Base-by-base conservation (phyloP, 495 filamentous ascomycete genomes). In the Neurospora cerealis region DNA sequence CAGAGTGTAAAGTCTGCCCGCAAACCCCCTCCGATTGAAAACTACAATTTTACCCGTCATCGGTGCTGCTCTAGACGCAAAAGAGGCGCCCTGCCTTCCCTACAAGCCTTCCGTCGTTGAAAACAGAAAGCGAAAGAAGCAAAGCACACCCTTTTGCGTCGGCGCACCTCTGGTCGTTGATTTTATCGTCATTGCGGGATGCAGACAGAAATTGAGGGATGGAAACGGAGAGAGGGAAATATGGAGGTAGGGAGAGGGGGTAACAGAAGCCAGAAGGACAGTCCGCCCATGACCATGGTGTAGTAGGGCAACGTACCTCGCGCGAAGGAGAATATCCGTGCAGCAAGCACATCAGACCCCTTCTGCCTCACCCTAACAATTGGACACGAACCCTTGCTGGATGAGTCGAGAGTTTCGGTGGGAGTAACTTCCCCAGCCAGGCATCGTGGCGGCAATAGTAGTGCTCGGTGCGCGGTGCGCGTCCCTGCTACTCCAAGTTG, bases 21-120 rank as follows among this genome's bases (percentile, higher is more conserved):
- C 70, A 72, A 74, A 77, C 48, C 70, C 66, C 81, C 86, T 89
- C 86, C 80, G 87, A 88, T 89, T 89, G 87, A 88, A 89, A 89
- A 89, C 87, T 89, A 75, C 77, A 77, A 11, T 39, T 77, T 78
- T 77, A 38, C 24, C 75, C 77, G n/a, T 85, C 83, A 85, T 76
- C 38, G 77, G 81, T 80, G 76, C 78, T 73, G 79, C 80, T 42
- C 78, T 46, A 72, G 76, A 74, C 76, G 36, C 71, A 62, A 71
- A 71, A 15, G 5, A 46, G 24, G 24, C 60, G 40, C 42, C 24
- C 11, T 21, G 24, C 19, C 60, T 46, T 46, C 37, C 37, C 40
- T 21, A 40, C 48, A 46, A 34, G 28, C 42, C 17, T 36, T 48
- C 37, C 15, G 24, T 24, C 36, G 19, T 9, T 5, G 15, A 34